phyloP scores from a whole-genome alignment of 345 rosid genomes.

The Garcia nutans region DNA sequence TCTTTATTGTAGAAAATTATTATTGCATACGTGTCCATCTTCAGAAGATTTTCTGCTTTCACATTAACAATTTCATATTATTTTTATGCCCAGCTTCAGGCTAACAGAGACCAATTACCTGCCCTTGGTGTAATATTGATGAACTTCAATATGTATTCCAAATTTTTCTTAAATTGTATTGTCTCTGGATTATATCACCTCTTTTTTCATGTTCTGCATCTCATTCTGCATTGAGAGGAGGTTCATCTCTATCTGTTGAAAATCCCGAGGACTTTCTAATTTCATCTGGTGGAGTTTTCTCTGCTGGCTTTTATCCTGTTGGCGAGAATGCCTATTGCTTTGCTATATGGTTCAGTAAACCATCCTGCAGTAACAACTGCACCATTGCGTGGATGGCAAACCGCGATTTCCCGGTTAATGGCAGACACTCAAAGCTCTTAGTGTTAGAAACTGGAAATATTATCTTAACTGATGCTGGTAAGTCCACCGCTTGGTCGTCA shows the following conservation, averaged over 20 bases:
- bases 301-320: conserved; percentile 31
- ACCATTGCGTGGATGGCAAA: too few species aligned
- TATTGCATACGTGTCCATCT: too few species aligned
- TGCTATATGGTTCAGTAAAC: too few species aligned
- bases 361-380: too few species aligned
- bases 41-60: too few species aligned
- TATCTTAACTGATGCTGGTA: conserved; percentile 26
- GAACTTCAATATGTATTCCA: background rate
- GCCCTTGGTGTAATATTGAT: too few species aligned
- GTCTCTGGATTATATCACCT: background rate
- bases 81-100: too few species aligned
- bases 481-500: conserved; percentile 19
- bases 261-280: conserved; percentile 18
- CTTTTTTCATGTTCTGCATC: background rate
- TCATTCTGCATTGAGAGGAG: background rate
- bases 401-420: conserved; percentile 38
- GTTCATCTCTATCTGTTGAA: conserved; percentile 1
- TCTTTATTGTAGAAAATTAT: too few species aligned
- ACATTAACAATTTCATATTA: too few species aligned
- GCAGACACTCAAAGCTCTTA: conserved; percentile 33
- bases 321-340: too few species aligned
- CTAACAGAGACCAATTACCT: too few species aligned
- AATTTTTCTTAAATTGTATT: background rate
- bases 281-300: conserved; percentile 21
- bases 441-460: conserved; percentile 22